Evolutionary conservation across 2,329 filamentous ascomycete genomes (phyloP), one percentile per base, ranked within the genome.

Genomic region (Sporothrix brunneoviolacea): DNA sequence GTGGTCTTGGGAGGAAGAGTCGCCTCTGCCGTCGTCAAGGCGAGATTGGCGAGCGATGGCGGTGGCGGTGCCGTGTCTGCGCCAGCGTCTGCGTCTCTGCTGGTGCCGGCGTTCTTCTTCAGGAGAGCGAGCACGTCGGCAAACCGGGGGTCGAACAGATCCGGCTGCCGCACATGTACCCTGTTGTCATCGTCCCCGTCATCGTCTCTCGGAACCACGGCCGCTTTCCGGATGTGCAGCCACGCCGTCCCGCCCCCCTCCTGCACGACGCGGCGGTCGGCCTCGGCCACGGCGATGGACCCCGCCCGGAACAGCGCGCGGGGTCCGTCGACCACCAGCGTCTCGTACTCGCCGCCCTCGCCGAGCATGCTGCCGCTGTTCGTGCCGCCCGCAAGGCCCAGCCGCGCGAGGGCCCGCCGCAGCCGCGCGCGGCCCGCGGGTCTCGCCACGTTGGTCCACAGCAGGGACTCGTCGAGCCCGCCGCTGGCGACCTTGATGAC

Each of bases 341-440:
- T 97, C 75, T 97, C 93, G 66, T 94, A 97, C 71, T 97, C 93
- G 4, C 93, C 93, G 6, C 93, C 93, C 65, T 97, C 93, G 1
- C 93, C 93, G 16, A 97, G 69, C 9, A 91, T 80, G 19, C 53
- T 56, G 12, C 49, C 53, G 19, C 18, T 8, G 8, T 30, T 48
- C 8, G 36, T 36, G n/a, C 18, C 22, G 87, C 86, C 0, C 87
- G 43, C 38, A 71, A 61, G 69, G 39, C 86, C 85, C 68, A 94
- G 95, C 55, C 80, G 76, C 44, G 72, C 70, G 63, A 88, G 74
- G 1, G 81, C 74, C 36, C 65, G 69, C 60, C 72, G 70, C 39
- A 82, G 63, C 48, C 71, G 69, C 35, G 61, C 62, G 38, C 75
- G 71, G 6, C 74, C 77, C 21, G 62, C 62, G 4, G 67, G 60